phyloP scores from a whole-genome alignment of 306 rosid genomes.

The Vigna reflexopilosa region DNA sequence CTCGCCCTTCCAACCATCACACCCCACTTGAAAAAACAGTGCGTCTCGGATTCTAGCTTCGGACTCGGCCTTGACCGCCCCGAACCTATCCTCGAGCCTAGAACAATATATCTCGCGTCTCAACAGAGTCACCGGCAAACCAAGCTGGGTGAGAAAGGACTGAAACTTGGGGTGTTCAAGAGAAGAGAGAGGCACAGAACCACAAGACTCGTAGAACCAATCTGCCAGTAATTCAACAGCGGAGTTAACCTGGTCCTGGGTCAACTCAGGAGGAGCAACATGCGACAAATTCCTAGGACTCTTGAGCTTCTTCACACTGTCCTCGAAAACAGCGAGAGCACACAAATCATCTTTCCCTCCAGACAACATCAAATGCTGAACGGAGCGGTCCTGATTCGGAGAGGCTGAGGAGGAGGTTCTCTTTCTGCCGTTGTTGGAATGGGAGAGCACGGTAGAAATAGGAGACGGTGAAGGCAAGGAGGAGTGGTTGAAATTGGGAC shows the following conservation, averaged over 20 bases:
- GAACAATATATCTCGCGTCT: conserved; percentile 70
- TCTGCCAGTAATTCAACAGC: conserved; percentile 70
- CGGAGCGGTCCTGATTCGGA: conserved; percentile 55
- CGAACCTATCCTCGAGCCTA: conserved; percentile 76
- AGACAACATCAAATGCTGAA: conserved; percentile 69
- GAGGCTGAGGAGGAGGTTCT: conserved; percentile 45
- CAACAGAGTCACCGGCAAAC: conserved; percentile 58
- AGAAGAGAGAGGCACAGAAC: conserved; percentile 71
- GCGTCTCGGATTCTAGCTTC: conserved; percentile 82
- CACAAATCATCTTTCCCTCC: conserved; percentile 82
- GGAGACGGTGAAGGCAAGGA: conserved; percentile 66
- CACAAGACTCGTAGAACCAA: conserved; percentile 86
- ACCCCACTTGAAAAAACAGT: conserved; percentile 74
- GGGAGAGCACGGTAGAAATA: conserved; percentile 44
- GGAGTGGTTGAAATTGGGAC: conserved; percentile 70
- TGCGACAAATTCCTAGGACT: conserved; percentile 55
- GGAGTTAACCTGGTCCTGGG: conserved; percentile 70
- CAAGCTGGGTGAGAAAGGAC: conserved; percentile 72
- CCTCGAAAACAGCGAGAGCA: conserved; percentile 78
- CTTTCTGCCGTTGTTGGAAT: conserved; percentile 56
- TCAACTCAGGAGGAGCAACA: conserved; percentile 52
- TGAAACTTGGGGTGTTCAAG: conserved; percentile 78
- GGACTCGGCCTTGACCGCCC: conserved; percentile 61
- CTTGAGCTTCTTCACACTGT: conserved; percentile 76
- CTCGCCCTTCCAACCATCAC: conserved; percentile 73